phyloP scores from a whole-genome alignment of 768 basidiomycete genomes.

The Boletales sp. region DNA sequence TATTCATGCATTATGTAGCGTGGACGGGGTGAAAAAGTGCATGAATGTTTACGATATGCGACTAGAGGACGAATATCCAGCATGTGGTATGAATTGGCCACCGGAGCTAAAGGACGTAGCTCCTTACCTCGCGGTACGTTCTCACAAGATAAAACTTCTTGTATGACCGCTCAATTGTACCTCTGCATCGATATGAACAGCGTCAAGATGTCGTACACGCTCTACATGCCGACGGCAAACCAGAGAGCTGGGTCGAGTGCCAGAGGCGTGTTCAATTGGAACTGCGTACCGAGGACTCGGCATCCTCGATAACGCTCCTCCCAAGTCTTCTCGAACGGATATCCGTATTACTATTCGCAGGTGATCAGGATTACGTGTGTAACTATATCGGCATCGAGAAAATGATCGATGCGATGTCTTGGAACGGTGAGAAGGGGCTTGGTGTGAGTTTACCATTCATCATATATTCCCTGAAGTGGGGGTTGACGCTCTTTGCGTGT shows the following conservation, averaged over 20 bases:
- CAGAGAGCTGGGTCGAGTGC: conserved; percentile 89
- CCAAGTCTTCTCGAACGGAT: conserved; percentile 77
- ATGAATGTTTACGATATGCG: conserved; percentile 96
- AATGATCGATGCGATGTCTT: conserved; percentile 77
- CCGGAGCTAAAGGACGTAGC: conserved; percentile 76
- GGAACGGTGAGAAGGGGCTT: conserved; percentile 83
- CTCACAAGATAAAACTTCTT: background rate
- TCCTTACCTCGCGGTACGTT: conserved; percentile 73
- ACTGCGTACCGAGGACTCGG: conserved; percentile 52
- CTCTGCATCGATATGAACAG: conserved; percentile 37
- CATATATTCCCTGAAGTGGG: conserved; percentile 1
- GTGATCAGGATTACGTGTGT: conserved; percentile 96
- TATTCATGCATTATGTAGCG: conserved; percentile 37
- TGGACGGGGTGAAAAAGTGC: conserved; percentile 70
- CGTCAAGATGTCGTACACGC: conserved; percentile 76
- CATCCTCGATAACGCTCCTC: conserved; percentile 71
- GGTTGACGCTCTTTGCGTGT: background rate
- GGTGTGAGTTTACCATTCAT: conserved; percentile 51
- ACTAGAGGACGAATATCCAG: conserved; percentile 77
- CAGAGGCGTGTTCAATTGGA: conserved; percentile 58
- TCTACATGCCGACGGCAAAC: conserved; percentile 74
- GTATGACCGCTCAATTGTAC: background rate
- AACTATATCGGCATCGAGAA: conserved; percentile 90
- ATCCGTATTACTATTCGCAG: conserved; percentile 87
- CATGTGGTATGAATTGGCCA: conserved; percentile 98